Conservation (phyloP, 352 stramenopile species). For the Phytophthora citricola region DNA sequence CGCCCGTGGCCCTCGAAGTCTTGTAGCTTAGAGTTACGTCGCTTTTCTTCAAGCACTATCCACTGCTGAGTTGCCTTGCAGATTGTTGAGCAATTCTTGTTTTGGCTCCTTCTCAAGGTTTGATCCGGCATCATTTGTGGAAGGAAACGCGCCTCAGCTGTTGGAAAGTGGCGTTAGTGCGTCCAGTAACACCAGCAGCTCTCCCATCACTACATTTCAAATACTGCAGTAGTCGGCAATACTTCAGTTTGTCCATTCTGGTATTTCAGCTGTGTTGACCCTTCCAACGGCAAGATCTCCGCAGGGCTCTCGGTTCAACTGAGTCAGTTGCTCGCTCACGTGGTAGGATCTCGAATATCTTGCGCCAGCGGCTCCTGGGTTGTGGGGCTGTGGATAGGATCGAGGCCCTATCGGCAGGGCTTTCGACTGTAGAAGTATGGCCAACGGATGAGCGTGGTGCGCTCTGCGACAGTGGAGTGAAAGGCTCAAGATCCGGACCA, state of each 20-base stretch:
- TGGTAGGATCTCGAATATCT: slow-evolving; percentile 6
- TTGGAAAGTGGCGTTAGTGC: slow-evolving; percentile 5
- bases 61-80: neutral
- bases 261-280: slow-evolving; percentile 2
- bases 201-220: slow-evolving; percentile 8
- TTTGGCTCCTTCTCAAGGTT: neutral
- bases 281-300: neutral
- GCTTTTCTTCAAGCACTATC: slow-evolving; percentile 1
- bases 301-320: neutral
- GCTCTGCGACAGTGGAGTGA: slow-evolving; percentile 21
- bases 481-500: slow-evolving; percentile 22
- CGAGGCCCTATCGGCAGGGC: neutral
- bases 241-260: slow-evolving; percentile 18
- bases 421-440: slow-evolving; percentile 22
- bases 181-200: neutral
- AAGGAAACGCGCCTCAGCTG: neutral
- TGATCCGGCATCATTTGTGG: neutral
- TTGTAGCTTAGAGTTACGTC: no score
- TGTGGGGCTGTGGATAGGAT: slow-evolving; percentile 1
- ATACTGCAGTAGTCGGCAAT: slow-evolving; percentile 4
- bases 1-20: no score
- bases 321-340: slow-evolving; percentile 18
- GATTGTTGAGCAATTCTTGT: neutral
- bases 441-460: neutral
- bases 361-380: slow-evolving; percentile 16